Conservation (phyloP, 2,329 filamentous ascomycete species). For the Golovinomyces cichoracearum region DNA sequence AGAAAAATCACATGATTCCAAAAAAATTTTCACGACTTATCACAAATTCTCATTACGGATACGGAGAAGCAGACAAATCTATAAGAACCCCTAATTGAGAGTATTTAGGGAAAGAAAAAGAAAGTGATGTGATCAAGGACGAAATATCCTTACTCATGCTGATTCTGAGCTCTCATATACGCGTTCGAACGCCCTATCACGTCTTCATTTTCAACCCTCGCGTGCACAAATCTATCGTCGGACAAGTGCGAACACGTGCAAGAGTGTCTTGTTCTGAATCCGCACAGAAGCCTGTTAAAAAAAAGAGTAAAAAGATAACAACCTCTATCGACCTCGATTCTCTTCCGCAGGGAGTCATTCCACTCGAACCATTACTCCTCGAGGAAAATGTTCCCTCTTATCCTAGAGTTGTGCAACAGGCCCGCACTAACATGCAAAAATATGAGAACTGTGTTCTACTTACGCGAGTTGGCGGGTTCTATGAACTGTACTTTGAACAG, state of each 20-base stretch:
- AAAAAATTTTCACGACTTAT: too few species aligned
- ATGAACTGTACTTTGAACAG: slow-evolving; percentile 93
- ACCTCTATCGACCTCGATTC: slow-evolving; percentile 28
- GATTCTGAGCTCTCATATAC: neutral
- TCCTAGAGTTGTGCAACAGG: slow-evolving; percentile 72
- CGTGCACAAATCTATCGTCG: neutral
- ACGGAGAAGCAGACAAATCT: too few species aligned
- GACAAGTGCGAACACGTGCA: neutral
- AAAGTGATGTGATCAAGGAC: neutral
- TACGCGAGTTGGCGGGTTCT: slow-evolving; percentile 84
- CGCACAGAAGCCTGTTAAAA: neutral
- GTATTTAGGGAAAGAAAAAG: neutral
- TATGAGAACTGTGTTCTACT: slow-evolving; percentile 77
- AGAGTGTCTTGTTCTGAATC: neutral
- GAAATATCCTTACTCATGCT: neutral
- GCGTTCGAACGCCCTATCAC: neutral
- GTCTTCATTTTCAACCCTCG: neutral
- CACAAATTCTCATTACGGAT: too few species aligned
- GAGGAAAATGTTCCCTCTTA: slow-evolving; percentile 30
- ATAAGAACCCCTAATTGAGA: too few species aligned
- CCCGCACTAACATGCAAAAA: slow-evolving; percentile 65
- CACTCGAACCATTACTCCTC: slow-evolving; percentile 15
- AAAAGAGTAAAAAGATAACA: slow-evolving; percentile 27
- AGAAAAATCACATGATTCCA: too few species aligned
- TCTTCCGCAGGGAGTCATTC: slow-evolving; percentile 26